Percentiles rank a stretch among this genome's conserved stretches.
Evolutionary conservation across 495 filamentous ascomycete species (phyloP).

Genomic region (Penicillium nucicola): DNA sequence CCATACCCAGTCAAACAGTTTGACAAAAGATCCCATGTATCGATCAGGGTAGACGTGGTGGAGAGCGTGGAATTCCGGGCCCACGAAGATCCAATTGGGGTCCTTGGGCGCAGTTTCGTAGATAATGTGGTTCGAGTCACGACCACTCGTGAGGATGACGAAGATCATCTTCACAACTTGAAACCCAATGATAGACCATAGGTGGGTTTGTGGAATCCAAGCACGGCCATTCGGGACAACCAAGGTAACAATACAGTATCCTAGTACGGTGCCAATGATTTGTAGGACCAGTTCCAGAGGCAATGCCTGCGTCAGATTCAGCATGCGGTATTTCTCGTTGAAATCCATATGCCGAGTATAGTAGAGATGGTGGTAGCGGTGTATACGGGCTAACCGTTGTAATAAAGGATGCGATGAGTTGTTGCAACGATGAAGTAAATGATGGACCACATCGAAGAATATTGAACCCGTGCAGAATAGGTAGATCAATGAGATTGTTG

Average conservation of each 20-base stretch:
- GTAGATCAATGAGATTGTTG: constrained; percentile 6
- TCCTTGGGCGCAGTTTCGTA: constrained; percentile 16
- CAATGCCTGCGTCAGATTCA: constrained; percentile 14
- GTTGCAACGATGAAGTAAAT: constrained; percentile 14
- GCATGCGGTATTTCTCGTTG: constrained; percentile 10
- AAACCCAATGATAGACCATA: neutral
- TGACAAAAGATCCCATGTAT: constrained; percentile 21
- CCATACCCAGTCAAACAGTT: constrained; percentile 19
- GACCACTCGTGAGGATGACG: constrained; percentile 10
- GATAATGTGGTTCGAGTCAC: constrained; percentile 15
- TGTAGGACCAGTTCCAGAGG: constrained; percentile 14
- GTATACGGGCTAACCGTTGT: constrained; percentile 11
- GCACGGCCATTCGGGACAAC: neutral
- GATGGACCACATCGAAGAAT: constrained; percentile 19
- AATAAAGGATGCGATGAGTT: constrained; percentile 12
- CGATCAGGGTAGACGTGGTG: constrained; percentile 22
- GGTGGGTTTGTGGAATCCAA: neutral
- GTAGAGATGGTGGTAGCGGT: constrained; percentile 22
- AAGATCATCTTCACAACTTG: neutral
- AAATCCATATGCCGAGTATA: constrained; percentile 17
- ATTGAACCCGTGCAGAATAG: constrained; percentile 9
- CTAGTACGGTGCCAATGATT: constrained; percentile 5
- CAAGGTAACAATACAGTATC: neutral
- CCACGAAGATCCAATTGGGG: constrained; percentile 12
- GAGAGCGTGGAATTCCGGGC: constrained; percentile 18